These are phyloP conservation scores for Microbotryum silenes-acaulis DNA, from an alignment of 1,284 basidiomycete species.

Conservation along the genomic window DNA sequence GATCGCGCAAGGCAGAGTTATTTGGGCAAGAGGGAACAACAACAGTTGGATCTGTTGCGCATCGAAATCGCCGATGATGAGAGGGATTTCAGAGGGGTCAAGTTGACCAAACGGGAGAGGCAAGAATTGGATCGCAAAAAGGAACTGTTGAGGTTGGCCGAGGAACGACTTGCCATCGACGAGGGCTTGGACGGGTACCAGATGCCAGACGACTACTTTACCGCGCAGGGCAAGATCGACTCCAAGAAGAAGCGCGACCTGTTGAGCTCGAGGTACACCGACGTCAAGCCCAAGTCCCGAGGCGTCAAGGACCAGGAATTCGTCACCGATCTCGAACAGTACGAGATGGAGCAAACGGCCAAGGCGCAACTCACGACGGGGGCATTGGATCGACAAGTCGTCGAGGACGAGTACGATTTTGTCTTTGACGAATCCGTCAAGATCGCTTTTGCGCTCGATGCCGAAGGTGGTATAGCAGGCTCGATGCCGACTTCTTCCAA, in stretches of 20 bases:
- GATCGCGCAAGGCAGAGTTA: slow-evolving; percentile 86
- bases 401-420: slow-evolving; percentile 82
- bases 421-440: slow-evolving; percentile 97
- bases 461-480: slow-evolving; percentile 47
- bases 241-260: slow-evolving; percentile 91
- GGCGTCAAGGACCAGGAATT: slow-evolving; percentile 65
- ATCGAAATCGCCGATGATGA: slow-evolving; percentile 91
- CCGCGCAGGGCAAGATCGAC: slow-evolving; percentile 97
- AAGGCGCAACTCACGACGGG: slow-evolving; percentile 82
- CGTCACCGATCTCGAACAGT: slow-evolving; percentile 86
- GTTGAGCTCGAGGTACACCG: slow-evolving; percentile 88
- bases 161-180: slow-evolving; percentile 86
- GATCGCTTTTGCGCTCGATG: slow-evolving; percentile 79
- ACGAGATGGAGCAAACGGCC: slow-evolving; percentile 78
- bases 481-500: slow-evolving; percentile 60
- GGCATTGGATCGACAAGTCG: slow-evolving; percentile 73
- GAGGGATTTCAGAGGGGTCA: slow-evolving; percentile 77
- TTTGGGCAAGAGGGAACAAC: slow-evolving; percentile 87
- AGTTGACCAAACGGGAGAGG: slow-evolving; percentile 73
- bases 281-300: slow-evolving; percentile 65
- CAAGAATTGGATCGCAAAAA: slow-evolving; percentile 83
- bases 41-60: slow-evolving; percentile 87
- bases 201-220: slow-evolving; percentile 89
- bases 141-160: slow-evolving; percentile 81
- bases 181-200: slow-evolving; percentile 91